phyloP scores from a whole-genome alignment of 2,329 filamentous ascomycete genomes.

The Cytospora schulzeri region DNA sequence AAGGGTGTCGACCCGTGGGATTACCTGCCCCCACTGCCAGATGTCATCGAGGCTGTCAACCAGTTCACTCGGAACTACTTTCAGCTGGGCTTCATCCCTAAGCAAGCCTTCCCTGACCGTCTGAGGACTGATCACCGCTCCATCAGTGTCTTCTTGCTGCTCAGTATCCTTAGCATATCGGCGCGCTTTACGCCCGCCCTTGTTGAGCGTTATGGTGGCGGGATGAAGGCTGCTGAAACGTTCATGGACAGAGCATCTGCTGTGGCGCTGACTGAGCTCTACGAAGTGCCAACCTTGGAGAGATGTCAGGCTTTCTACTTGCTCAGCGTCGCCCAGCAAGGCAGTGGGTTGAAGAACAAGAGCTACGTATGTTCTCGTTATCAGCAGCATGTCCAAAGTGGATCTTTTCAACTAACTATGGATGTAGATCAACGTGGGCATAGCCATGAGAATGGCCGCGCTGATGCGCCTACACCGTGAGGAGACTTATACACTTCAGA shows the following conservation, averaged over 20 bases:
- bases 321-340: constrained; percentile 61
- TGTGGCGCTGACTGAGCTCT: constrained; percentile 53
- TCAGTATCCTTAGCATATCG: constrained; percentile 59
- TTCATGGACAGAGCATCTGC: constrained; percentile 55
- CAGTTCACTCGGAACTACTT: constrained; percentile 59
- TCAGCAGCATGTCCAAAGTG: constrained; percentile 3
- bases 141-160: constrained; percentile 57
- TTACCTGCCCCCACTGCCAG: constrained; percentile 49
- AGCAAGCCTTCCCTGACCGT: constrained; percentile 50
- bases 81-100: constrained; percentile 61
- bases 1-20: constrained; percentile 49
- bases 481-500: constrained; percentile 51
- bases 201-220: constrained; percentile 51
- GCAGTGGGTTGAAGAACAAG: constrained; percentile 53
- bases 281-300: constrained; percentile 55
- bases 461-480: constrained; percentile 58
- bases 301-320: constrained; percentile 62
- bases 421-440: constrained; percentile 56
- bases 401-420: constrained; percentile 28
- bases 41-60: constrained; percentile 55
- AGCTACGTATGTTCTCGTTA: constrained; percentile 50
- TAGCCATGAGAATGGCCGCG: constrained; percentile 58
- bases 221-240: constrained; percentile 53
- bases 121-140: constrained; percentile 50
- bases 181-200: constrained; percentile 55